Percentiles rank a stretch among this genome's conserved stretches.
Conservation (phyloP, 2,329 filamentous ascomycete genomes). For the Lecanosticta acicola region DNA sequence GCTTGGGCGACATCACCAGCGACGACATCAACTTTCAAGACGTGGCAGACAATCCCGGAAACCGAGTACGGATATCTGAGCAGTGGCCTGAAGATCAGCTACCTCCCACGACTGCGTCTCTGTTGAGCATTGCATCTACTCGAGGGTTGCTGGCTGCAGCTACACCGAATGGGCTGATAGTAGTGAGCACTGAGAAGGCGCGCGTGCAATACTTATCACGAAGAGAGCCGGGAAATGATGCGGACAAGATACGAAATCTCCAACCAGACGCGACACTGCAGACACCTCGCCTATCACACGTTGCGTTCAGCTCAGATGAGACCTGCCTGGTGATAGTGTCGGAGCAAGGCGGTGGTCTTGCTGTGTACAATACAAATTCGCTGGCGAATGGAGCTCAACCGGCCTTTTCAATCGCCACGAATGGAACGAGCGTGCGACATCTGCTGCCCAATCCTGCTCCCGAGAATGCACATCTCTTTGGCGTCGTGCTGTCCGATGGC, state of each 20-base stretch:
- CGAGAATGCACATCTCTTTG: constrained; percentile 65
- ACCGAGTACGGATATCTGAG: constrained; percentile 69
- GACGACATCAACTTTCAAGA: constrained; percentile 75
- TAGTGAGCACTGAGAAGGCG: constrained; percentile 72
- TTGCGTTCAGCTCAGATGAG: constrained; percentile 88
- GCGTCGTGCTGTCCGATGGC: constrained; percentile 72
- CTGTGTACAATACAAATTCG: constrained; percentile 70
- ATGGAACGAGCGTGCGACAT: constrained; percentile 65
- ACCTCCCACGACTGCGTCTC: constrained; percentile 71
- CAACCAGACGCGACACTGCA: constrained; percentile 63
- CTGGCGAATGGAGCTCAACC: constrained; percentile 58
- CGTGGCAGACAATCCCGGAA: constrained; percentile 60
- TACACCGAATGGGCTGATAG: constrained; percentile 69
- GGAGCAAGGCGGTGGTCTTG: constrained; percentile 72
- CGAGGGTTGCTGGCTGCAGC: constrained; percentile 82
- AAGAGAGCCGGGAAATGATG: constrained; percentile 40
- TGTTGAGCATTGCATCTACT: constrained; percentile 74
- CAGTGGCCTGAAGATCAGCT: constrained; percentile 66
- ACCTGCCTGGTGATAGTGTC: constrained; percentile 76
- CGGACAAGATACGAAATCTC: constrained; percentile 29
- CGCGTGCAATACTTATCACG: constrained; percentile 62
- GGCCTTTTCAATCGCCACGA: constrained; percentile 70
- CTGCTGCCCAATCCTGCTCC: constrained; percentile 72
- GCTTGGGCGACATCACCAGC: constrained; percentile 73
- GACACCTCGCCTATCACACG: constrained; percentile 74